These are phyloP conservation scores for Colletotrichum sp. DNA, from an alignment of 2,329 filamentous ascomycete genomes.

Conservation along the genomic window DNA sequence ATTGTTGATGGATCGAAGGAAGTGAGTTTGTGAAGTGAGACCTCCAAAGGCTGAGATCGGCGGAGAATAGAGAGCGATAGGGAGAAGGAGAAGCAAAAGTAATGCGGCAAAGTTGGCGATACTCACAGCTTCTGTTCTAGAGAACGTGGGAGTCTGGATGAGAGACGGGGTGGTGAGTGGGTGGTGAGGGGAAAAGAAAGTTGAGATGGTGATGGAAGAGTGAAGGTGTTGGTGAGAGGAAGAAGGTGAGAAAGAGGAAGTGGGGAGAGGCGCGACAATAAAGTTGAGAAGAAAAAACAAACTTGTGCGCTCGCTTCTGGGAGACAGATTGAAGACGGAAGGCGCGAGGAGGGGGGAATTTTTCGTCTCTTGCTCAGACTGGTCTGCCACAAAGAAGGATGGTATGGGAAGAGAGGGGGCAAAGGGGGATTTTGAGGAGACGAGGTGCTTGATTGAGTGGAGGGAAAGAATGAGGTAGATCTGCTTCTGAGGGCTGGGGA, in stretches of 20 bases:
- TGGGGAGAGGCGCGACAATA: background rate
- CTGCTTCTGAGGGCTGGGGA: background rate
- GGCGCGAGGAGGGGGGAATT: background rate
- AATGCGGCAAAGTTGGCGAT: background rate
- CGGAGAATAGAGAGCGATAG: background rate
- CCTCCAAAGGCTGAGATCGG: background rate
- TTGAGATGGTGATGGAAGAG: background rate
- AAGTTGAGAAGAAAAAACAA: background rate
- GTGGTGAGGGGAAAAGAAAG: background rate
- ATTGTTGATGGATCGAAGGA: background rate
- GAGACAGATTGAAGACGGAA: background rate
- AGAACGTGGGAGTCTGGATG: background rate
- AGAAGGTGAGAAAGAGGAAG: background rate
- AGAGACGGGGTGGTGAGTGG: background rate
- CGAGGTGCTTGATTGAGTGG: too few species aligned
- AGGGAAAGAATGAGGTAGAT: background rate
- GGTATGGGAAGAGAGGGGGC: background rate
- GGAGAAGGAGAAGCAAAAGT: background rate
- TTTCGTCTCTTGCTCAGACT: background rate
- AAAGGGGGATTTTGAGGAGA: background rate
- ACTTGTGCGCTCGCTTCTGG: background rate
- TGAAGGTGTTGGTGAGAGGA: background rate
- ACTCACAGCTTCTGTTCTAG: constrained; percentile 3
- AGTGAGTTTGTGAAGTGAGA: background rate
- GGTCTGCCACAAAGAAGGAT: background rate